Base-by-base conservation (phyloP, 2,329 filamentous ascomycete species). In the Colletotrichum sp. region DNA sequence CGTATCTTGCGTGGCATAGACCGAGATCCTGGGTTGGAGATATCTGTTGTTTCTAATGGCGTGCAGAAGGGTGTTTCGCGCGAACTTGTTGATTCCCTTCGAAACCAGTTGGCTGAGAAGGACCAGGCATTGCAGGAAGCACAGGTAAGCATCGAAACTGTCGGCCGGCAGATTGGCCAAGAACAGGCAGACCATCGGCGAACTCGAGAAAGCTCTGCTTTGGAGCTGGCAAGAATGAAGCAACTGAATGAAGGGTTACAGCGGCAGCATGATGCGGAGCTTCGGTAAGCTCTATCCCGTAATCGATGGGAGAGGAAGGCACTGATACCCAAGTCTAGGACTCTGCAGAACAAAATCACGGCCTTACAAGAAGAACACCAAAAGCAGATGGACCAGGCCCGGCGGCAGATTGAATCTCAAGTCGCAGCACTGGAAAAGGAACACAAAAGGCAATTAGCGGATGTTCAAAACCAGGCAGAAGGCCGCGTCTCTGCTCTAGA, bases 11-110 rank as follows among this genome's bases (percentile, higher is more conserved):
- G 95, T 77, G 95, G 95, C 16, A 95, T 99, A 80, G 97, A 99
- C 84, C 93, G 96, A 77, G 95, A 98, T 77, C 97, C 97, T 1
- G 95, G 93, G 2, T 88, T 98, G 77, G 97, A 99, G 83, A 93
- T 98, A 30, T 94, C 95, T 0, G 91, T 97, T 13, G 89, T 96
- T 72, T 90, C 93, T 59, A 95, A 96, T 81, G 95, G 95, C 0
- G 87, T 96, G 13, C 93, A 97, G 79, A 96, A 96, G 81, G 96
- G 96, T 6, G 94, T 99, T 49, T 98, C 98, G n/a, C 92, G 96
- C 55, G 95, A 99, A 80, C 88, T 99, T 49, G 95, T 99, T 5
- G 97, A 99, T 83, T 93, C 94, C 2, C 87, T 99, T 36, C 92
- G 95, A 66, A 89, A 89, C 6, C 94, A 98, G 82, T 84, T 98